A percentile compares a stretch with the other conserved stretches of the same genome.
Conservation (phyloP, 1,139 yeast species). For the Pichia kudriavzevii region DNA sequence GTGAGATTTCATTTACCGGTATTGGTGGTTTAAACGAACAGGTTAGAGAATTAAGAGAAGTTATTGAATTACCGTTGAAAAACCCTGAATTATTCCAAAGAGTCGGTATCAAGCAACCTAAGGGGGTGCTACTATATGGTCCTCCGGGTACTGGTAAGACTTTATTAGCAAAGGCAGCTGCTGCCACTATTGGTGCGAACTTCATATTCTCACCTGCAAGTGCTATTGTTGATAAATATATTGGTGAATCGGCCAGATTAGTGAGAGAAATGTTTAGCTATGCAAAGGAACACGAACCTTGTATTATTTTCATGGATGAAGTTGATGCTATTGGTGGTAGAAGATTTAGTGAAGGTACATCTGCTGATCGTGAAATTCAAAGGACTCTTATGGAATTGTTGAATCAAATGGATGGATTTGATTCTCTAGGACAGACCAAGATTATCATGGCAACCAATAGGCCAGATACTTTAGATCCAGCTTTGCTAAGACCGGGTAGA, state of each 20-base stretch:
- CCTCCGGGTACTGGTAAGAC: constrained; percentile 99
- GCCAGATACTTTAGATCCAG: constrained; percentile 99
- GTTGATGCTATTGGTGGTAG: constrained; percentile 99
- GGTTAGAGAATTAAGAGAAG: constrained; percentile 93
- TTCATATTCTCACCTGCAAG: constrained; percentile 97
- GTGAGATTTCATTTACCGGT: constrained; percentile 88
- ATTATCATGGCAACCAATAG: constrained; percentile 99
- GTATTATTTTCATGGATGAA: constrained; percentile 98
- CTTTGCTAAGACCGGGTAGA: constrained; percentile 95
- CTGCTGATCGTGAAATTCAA: constrained; percentile 98
- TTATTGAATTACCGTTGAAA: constrained; percentile 92
- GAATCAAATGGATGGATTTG: constrained; percentile 99
- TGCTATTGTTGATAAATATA: constrained; percentile 96
- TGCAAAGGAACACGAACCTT: constrained; percentile 97
- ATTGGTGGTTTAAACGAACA: constrained; percentile 97
- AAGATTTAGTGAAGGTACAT: constrained; percentile 96
- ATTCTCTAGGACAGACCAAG: constrained; percentile 92
- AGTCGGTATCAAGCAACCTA: constrained; percentile 97
- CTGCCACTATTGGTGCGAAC: constrained; percentile 97
- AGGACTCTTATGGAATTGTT: constrained; percentile 96
- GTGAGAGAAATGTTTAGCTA: constrained; percentile 98
- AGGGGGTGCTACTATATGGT: constrained; percentile 93
- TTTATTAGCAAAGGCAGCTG: constrained; percentile 91
- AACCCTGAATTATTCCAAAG: constrained; percentile 94
- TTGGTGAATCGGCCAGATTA: constrained; percentile 95